A percentile compares a stretch with the other conserved stretches of the same genome.
Evolutionary conservation across 2,329 filamentous ascomycete genomes (phyloP).

Genomic region (Elsinoe fawcettii): DNA sequence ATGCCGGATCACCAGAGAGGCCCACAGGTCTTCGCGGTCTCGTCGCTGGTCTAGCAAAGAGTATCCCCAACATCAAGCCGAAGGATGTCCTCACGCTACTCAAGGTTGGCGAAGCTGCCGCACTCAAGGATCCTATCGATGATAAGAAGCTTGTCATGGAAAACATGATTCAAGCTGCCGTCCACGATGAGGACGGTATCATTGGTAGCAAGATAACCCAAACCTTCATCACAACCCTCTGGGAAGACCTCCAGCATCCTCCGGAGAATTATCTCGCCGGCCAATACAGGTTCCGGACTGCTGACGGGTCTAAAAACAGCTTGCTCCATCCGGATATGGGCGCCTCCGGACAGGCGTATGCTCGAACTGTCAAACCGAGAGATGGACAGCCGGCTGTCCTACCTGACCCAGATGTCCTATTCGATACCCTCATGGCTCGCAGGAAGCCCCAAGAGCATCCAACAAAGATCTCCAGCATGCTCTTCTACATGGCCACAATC

Average conservation of each 20-base stretch:
- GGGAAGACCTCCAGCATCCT: constrained; percentile 43
- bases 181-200: constrained; percentile 36
- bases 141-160: constrained; percentile 59
- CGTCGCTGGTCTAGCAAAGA: not conserved
- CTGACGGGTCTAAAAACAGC: constrained; percentile 49
- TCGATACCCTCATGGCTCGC: constrained; percentile 60
- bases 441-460: constrained; percentile 57
- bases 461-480: constrained; percentile 63
- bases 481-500: constrained; percentile 69
- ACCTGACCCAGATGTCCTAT: constrained; percentile 59
- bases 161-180: constrained; percentile 44
- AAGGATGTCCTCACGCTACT: constrained; percentile 1
- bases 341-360: constrained; percentile 59
- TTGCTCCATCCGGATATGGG: constrained; percentile 57
- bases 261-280: constrained; percentile 38
- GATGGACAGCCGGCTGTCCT: constrained; percentile 51
- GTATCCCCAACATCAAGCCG: not conserved
- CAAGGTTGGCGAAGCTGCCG: constrained; percentile 8
- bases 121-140: constrained; percentile 40
- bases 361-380: constrained; percentile 54
- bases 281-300: constrained; percentile 41
- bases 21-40: not conserved
- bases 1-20: not conserved
- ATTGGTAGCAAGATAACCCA: constrained; percentile 36
- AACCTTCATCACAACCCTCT: constrained; percentile 39